Conservation (phyloP, 2,329 filamentous ascomycete species). For the Graphiopsis chlorocephala region DNA sequence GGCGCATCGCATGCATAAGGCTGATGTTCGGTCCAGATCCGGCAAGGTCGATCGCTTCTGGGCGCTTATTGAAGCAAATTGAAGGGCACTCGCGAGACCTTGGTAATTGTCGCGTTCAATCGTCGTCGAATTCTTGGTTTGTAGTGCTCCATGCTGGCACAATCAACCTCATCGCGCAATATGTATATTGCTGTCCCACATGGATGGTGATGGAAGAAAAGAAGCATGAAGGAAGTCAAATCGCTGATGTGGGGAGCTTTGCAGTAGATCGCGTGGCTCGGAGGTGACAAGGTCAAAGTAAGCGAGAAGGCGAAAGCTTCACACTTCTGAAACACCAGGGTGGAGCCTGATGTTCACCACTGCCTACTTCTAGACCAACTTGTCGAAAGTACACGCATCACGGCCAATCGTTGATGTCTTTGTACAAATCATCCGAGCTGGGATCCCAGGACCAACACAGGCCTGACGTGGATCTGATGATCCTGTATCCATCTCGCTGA, state of each 20-base stretch:
- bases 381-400: neutral
- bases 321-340: neutral
- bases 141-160: neutral
- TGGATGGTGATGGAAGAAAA: neutral
- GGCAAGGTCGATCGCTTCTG: neutral
- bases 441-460: constrained; percentile 17
- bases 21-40: constrained; percentile 2
- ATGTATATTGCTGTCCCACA: neutral
- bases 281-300: neutral
- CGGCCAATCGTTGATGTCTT: neutral
- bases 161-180: neutral
- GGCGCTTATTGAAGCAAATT: neutral
- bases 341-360: neutral
- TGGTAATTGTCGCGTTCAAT: neutral
- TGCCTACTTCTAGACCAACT: neutral
- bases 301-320: neutral
- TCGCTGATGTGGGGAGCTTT: neutral
- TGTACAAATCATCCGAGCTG: constrained; percentile 14
- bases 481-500: constrained; percentile 1
- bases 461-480: constrained; percentile 1
- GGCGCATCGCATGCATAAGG: constrained; percentile 7
- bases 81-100: neutral
- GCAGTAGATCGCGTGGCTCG: neutral
- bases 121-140: neutral
- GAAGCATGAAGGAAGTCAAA: neutral